These are phyloP conservation scores for Pythium aphanidermatum DNA, from an alignment of 352 stramenopile species.

Conservation along the genomic window DNA sequence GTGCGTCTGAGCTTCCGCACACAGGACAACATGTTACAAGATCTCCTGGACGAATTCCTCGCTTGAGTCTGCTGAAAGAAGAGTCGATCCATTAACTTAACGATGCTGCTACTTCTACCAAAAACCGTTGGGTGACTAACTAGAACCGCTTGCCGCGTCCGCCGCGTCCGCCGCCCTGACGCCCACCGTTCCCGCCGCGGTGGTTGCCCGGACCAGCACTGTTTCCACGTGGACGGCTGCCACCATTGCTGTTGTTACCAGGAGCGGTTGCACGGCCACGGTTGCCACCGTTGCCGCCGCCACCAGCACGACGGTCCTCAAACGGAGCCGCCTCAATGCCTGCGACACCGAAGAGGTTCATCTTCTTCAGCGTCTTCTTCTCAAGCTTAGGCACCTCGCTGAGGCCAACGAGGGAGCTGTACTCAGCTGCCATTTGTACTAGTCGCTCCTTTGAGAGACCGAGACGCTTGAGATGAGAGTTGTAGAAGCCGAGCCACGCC, in stretches of 20 bases:
- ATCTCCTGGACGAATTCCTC: constrained; percentile 70
- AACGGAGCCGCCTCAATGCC: constrained; percentile 31
- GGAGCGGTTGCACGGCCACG: too few relatives aligned
- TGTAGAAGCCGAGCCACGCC: constrained; percentile 95
- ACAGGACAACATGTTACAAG: constrained; percentile 51
- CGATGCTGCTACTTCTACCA: too few relatives aligned
- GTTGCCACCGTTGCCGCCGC: constrained; percentile 12
- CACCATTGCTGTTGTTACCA: constrained; percentile 13
- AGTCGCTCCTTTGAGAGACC: constrained; percentile 32
- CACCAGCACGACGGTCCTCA: constrained; percentile 3
- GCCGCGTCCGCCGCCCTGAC: constrained; percentile 10
- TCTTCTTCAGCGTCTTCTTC: constrained; percentile 59
- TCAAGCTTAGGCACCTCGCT: constrained; percentile 46
- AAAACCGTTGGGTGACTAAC: too few relatives aligned
- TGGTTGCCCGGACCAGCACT: constrained; percentile 9
- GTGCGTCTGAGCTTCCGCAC: constrained; percentile 11
- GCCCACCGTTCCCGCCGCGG: constrained; percentile 3
- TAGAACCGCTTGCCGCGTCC: background rate
- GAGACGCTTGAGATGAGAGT: constrained; percentile 53
- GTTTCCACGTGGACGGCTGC: constrained; percentile 11
- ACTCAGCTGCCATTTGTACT: constrained; percentile 53
- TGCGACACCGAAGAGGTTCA: constrained; percentile 65
- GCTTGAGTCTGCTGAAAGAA: too few relatives aligned
- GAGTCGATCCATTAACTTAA: too few relatives aligned
- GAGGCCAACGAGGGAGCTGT: constrained; percentile 29